Evolutionary conservation across 2,329 filamentous ascomycete genomes (phyloP), one percentile per base, ranked within the genome.

Genomic region (Ophiostoma novo-ulmi): DNA sequence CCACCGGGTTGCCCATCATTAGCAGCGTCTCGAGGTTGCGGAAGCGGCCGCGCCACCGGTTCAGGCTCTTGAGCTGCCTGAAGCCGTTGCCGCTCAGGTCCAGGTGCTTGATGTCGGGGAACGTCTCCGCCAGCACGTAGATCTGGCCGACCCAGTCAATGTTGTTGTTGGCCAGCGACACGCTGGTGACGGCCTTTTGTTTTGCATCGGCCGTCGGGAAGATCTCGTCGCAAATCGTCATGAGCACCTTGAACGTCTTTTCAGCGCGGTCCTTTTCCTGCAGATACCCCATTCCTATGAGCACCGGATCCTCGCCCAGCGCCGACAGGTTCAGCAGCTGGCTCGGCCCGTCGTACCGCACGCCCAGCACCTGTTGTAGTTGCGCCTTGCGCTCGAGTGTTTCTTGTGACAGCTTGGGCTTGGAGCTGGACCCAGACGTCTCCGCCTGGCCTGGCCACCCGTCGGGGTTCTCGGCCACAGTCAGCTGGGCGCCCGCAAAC

Each of bases 191-290:
- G 5, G 90, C 90, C 66, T 93, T 89, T 68, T 88, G 86, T 78
- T 94, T 94, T 68, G 90, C 89, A 72, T 89, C 84, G 14, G 85
- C 78, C 1, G 86, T 89, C 74, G 90, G 89, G 81, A 97, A 97
- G 22, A 90, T 85, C 72, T 87, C 82, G 69, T 96, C 89, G 78
- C 92, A 93, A 66, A 97, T 89, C 72, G 88, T 88, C 91, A 98
- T 97, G 73, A 98, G 84, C 1, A 92, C 94, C 69, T 91, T 92
- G 81, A 98, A 97, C 73, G 97, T 91, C 79, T 97, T 99, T 73
- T 91, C 87, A 65, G 91, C 88, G 1, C 89, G 89, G 3, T 89
- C 88, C 71, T 85, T 87, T 72, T 83, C 87, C 73, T 88, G 86
- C 78, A 97, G 93, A 76, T 94, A 91, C 52, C 91, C 91, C 79